Conservation (phyloP, 495 filamentous ascomycete genomes). For the Hypomontagnella monticulosa region DNA sequence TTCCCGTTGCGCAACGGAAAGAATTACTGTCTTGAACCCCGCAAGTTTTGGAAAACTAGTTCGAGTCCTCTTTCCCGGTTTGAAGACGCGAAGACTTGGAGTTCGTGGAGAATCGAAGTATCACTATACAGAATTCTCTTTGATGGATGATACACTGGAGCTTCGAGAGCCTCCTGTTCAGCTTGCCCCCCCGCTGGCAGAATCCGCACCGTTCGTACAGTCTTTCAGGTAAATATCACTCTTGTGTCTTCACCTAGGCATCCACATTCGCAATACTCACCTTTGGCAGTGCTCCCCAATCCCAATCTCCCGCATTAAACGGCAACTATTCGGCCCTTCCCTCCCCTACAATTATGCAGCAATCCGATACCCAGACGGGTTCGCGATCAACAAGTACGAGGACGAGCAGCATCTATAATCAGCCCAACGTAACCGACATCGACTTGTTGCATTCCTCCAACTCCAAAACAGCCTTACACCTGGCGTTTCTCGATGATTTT, state of each 20-base stretch:
- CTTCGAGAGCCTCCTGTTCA: slow-evolving; percentile 49
- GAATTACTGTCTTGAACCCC: slow-evolving; percentile 92
- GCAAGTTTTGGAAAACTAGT: slow-evolving; percentile 98
- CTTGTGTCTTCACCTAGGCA: background rate
- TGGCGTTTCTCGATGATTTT: slow-evolving; percentile 70
- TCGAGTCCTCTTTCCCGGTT: slow-evolving; percentile 91
- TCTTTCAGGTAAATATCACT: slow-evolving; percentile 51
- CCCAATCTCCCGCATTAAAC: slow-evolving; percentile 41
- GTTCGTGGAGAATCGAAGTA: slow-evolving; percentile 98
- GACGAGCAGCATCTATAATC: slow-evolving; percentile 61
- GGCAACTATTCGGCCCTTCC: slow-evolving; percentile 75
- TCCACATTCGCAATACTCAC: slow-evolving; percentile 36
- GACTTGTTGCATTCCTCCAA: slow-evolving; percentile 57
- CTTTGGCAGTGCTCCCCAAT: slow-evolving; percentile 34
- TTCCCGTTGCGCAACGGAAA: slow-evolving; percentile 85
- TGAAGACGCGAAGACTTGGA: slow-evolving; percentile 90
- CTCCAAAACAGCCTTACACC: slow-evolving; percentile 69
- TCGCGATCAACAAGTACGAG: slow-evolving; percentile 13
- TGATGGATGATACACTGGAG: slow-evolving; percentile 70
- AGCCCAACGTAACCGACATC: slow-evolving; percentile 55
- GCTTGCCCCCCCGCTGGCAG: slow-evolving; percentile 50
- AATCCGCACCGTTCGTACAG: slow-evolving; percentile 50
- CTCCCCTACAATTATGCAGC: slow-evolving; percentile 61
- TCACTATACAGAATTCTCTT: slow-evolving; percentile 89
- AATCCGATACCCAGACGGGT: slow-evolving; percentile 31